phyloP scores from a whole-genome alignment of 345 rosid species.

The Eucalyptus coolabah region DNA sequence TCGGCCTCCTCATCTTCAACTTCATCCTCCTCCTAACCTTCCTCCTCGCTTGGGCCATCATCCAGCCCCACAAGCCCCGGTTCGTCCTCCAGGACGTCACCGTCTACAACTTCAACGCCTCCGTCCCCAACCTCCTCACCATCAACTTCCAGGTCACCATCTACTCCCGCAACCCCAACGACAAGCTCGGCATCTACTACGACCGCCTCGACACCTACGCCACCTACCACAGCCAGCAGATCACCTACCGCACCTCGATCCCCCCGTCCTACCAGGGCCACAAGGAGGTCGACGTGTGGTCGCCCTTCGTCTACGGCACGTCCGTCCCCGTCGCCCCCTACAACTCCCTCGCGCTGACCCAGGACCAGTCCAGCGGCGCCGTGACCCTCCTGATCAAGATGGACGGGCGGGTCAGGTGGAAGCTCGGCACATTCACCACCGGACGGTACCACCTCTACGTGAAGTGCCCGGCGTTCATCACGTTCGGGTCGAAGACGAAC shows the following conservation, averaged over 20 bases:
- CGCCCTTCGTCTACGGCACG: constrained; percentile 59
- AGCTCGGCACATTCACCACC: constrained; percentile 50
- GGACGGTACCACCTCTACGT: constrained; percentile 58
- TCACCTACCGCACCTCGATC: constrained; percentile 47
- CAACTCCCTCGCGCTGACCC: constrained; percentile 26
- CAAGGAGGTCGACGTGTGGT: constrained; percentile 64
- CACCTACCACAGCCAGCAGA: constrained; percentile 60
- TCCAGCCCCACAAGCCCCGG: constrained; percentile 69
- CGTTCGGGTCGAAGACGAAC: constrained; percentile 29
- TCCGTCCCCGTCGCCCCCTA: constrained; percentile 73
- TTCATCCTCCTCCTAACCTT: constrained; percentile 38
- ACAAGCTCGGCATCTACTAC: constrained; percentile 74
- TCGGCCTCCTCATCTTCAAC: constrained; percentile 36
- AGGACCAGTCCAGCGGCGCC: constrained; percentile 44
- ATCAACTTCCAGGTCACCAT: constrained; percentile 73
- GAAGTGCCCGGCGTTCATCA: constrained; percentile 44
- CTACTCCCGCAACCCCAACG: constrained; percentile 74
- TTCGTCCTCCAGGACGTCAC: constrained; percentile 92
- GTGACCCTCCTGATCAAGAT: constrained; percentile 40
- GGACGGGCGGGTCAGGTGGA: constrained; percentile 86
- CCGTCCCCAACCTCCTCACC: constrained; percentile 60
- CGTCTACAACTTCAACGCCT: constrained; percentile 71
- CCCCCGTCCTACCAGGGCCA: constrained; percentile 48
- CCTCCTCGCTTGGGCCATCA: constrained; percentile 79
- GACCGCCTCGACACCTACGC: constrained; percentile 69